A percentile compares a stretch with the other conserved stretches of the same genome.
phyloP scores from a whole-genome alignment of 2,329 filamentous ascomycete species.

The Alternaria alternata region DNA sequence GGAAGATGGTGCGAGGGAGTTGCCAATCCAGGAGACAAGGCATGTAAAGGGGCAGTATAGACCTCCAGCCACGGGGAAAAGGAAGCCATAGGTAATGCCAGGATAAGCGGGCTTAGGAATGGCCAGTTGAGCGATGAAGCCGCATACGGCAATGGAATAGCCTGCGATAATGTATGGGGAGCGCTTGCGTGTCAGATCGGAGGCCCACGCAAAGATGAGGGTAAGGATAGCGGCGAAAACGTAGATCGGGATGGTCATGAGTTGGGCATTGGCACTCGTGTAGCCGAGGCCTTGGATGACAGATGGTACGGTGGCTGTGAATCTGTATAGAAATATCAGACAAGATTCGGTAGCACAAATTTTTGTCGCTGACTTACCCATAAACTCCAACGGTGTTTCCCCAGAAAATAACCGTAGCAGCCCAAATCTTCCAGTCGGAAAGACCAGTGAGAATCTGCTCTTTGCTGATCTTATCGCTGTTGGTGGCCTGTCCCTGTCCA shows the following conservation, averaged over 20 bases:
- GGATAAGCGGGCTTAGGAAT: constrained; percentile 53
- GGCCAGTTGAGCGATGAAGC: constrained; percentile 64
- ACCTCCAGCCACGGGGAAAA: constrained; percentile 48
- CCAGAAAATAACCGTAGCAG: constrained; percentile 50
- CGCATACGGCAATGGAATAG: constrained; percentile 59
- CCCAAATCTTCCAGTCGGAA: constrained; percentile 49
- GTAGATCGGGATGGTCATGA: constrained; percentile 55
- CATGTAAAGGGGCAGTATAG: constrained; percentile 50
- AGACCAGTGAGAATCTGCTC: constrained; percentile 61
- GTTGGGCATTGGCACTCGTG: constrained; percentile 51
- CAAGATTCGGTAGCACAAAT: background rate
- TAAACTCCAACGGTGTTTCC: constrained; percentile 50
- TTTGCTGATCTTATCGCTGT: constrained; percentile 58
- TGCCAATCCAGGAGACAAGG: constrained; percentile 48
- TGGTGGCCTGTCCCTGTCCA: constrained; percentile 56
- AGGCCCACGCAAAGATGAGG: constrained; percentile 56
- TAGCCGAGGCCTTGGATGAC: constrained; percentile 55
- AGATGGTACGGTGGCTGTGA: constrained; percentile 51
- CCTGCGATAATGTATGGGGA: constrained; percentile 64
- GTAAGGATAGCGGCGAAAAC: constrained; percentile 54
- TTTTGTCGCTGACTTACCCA: constrained; percentile 27
- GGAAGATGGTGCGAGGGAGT: constrained; percentile 44
- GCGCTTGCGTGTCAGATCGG: constrained; percentile 61
- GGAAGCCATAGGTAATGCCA: constrained; percentile 56
- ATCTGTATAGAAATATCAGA: constrained; percentile 35